phyloP scores from a whole-genome alignment of 345 rosid species.

The Populus euphratica region DNA sequence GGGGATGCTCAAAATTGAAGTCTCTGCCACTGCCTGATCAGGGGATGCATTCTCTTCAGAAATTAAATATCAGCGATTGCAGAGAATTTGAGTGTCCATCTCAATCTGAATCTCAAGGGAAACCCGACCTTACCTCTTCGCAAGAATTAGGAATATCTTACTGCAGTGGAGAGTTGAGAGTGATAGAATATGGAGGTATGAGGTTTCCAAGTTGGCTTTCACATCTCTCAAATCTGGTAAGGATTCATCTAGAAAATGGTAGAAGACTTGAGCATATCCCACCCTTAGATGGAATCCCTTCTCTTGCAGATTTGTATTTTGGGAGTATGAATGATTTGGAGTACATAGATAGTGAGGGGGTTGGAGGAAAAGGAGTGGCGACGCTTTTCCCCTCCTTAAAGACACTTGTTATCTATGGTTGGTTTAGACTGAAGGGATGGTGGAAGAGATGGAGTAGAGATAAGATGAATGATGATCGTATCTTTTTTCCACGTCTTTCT shows the following conservation, averaged over 20 bases:
- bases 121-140: too few species aligned
- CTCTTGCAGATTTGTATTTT: not conserved
- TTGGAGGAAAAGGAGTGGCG: constrained; percentile 57
- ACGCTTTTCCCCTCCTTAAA: constrained; percentile 20
- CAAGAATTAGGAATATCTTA: not conserved
- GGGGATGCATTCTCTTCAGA: too few species aligned
- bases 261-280: not conserved
- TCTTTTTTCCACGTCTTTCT: not conserved
- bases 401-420: not conserved
- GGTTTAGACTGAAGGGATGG: constrained; percentile 12
- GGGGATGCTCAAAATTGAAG: not conserved
- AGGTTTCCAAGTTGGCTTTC: not conserved
- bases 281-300: not conserved
- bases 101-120: too few species aligned
- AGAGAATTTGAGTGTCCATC: too few species aligned
- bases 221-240: not conserved
- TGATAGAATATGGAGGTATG: too few species aligned
- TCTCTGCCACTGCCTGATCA: not conserved
- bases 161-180: not conserved
- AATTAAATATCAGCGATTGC: too few species aligned
- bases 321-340: not conserved
- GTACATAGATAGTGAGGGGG: constrained; percentile 14
- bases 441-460: not conserved
- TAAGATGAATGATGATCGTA: not conserved
- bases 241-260: not conserved